Conservation (phyloP, 2,329 filamentous ascomycete genomes). For the Ceratocystis eucalypticola region DNA sequence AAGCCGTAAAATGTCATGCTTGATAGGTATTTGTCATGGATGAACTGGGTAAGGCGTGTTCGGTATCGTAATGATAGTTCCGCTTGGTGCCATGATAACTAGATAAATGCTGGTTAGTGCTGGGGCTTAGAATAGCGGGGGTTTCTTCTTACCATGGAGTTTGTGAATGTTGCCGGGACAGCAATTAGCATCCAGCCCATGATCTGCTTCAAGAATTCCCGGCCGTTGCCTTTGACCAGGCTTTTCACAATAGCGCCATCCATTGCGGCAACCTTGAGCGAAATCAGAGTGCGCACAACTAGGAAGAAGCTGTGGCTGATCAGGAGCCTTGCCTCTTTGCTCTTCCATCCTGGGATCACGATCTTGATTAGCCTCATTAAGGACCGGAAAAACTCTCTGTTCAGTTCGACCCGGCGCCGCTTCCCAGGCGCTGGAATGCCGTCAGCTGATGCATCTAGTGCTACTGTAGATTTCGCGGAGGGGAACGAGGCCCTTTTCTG, state of each 20-base stretch:
- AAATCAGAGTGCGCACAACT: constrained; percentile 79
- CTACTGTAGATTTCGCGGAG: constrained; percentile 47
- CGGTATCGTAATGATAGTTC: constrained; percentile 87
- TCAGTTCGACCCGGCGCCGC: constrained; percentile 73
- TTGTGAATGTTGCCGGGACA: constrained; percentile 91
- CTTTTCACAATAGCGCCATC: constrained; percentile 88
- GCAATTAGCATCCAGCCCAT: constrained; percentile 99
- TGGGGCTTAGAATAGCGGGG: not conserved
- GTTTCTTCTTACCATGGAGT: constrained; percentile 64
- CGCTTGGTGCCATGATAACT: constrained; percentile 94
- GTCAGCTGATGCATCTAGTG: constrained; percentile 27
- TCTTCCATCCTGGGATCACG: constrained; percentile 79
- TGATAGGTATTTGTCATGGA: constrained; percentile 92
- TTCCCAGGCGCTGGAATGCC: constrained; percentile 32
- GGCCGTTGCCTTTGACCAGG: constrained; percentile 78
- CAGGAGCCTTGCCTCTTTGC: constrained; percentile 73
- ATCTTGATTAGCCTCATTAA: constrained; percentile 68
- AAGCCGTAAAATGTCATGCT: constrained; percentile 97
- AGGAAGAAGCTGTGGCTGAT: constrained; percentile 89
- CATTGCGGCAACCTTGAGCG: constrained; percentile 88
- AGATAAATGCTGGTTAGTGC: constrained; percentile 13
- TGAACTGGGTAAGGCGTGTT: constrained; percentile 80
- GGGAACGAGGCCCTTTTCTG: constrained; percentile 69
- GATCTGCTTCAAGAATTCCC: constrained; percentile 75
- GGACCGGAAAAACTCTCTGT: constrained; percentile 66